These are phyloP conservation scores for barley (Hordeum vulgare) DNA, from an alignment of 176 grass and related monocot species.

Conservation along the genomic window DNA sequence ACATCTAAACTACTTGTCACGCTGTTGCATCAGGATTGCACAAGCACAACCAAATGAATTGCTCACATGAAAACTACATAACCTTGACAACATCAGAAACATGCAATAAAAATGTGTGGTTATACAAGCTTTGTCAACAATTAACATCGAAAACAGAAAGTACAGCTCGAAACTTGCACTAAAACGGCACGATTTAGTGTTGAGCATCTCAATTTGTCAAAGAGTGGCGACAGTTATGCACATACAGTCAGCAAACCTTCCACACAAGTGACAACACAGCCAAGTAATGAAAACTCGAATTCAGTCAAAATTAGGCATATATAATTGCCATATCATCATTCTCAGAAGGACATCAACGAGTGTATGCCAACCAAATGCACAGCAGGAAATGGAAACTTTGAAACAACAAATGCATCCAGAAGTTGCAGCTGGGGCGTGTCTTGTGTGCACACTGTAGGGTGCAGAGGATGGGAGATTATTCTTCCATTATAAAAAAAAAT, in stretches of 20 bases:
- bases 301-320: neutral
- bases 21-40: neutral
- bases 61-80: neutral
- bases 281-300: neutral
- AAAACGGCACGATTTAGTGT: neutral
- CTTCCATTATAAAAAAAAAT: neutral
- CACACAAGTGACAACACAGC: neutral
- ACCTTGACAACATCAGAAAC: no score
- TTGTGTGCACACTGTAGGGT: neutral
- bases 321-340: neutral
- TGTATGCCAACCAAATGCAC: neutral
- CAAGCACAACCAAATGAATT: neutral
- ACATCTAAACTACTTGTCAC: neutral
- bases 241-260: neutral
- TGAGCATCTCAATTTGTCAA: neutral
- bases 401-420: neutral
- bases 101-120: neutral
- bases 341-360: neutral
- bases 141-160: neutral
- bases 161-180: neutral
- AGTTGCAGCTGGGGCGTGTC: neutral
- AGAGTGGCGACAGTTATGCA: neutral
- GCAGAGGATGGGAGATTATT: neutral
- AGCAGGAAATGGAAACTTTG: neutral
- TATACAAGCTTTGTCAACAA: neutral